Evolutionary conservation across 805 yeast genomes (phyloP).

Genomic region (Ogataea naganishii): DNA sequence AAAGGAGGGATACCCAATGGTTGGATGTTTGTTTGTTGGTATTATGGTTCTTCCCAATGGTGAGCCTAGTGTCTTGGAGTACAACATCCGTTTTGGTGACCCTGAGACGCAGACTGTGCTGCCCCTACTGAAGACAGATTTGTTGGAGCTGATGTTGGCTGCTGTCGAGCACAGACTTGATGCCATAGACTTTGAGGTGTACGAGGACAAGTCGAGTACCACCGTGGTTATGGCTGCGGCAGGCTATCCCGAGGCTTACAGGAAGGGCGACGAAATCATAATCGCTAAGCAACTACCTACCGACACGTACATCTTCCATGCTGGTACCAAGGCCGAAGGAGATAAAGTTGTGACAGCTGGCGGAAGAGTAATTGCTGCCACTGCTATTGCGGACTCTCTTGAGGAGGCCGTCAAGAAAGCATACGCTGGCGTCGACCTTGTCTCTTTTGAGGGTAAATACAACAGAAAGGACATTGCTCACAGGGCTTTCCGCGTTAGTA

Average conservation of each 20-base stretch:
- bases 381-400: slow-evolving; percentile 72
- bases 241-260: slow-evolving; percentile 88
- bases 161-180: slow-evolving; percentile 93
- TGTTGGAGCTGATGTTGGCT: slow-evolving; percentile 87
- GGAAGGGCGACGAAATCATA: slow-evolving; percentile 79
- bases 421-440: slow-evolving; percentile 73
- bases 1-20: slow-evolving; percentile 88
- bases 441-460: slow-evolving; percentile 67
- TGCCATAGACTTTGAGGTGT: slow-evolving; percentile 53
- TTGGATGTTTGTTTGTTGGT: slow-evolving; percentile 93
- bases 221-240: slow-evolving; percentile 96
- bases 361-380: slow-evolving; percentile 94
- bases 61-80: slow-evolving; percentile 85
- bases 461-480: slow-evolving; percentile 93
- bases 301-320: slow-evolving; percentile 81
- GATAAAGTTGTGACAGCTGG: slow-evolving; percentile 77
- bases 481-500: slow-evolving; percentile 65
- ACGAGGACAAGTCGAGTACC: slow-evolving; percentile 57
- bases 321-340: slow-evolving; percentile 68
- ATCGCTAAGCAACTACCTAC: slow-evolving; percentile 38
- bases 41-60: slow-evolving; percentile 82
- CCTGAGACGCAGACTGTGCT: slow-evolving; percentile 98
- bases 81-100: slow-evolving; percentile 97
- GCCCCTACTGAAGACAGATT: slow-evolving; percentile 83
- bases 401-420: slow-evolving; percentile 80